Conservation (phyloP, 2,329 filamentous ascomycete genomes). For the Pseudocercospora fuligena region DNA sequence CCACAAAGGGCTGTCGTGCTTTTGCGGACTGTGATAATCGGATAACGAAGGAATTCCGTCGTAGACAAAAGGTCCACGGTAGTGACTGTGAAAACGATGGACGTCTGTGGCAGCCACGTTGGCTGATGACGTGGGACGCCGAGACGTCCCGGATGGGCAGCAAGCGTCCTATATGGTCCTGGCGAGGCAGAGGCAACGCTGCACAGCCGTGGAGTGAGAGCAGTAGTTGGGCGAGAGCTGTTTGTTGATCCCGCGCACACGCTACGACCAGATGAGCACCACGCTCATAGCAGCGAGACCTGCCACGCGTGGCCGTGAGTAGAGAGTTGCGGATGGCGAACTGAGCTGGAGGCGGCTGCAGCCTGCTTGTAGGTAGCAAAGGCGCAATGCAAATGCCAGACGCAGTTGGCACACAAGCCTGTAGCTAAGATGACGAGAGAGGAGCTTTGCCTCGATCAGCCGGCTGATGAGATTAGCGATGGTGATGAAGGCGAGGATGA, state of each 20-base stretch:
- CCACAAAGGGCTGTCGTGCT: slow-evolving; percentile 15
- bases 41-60: slow-evolving; percentile 16
- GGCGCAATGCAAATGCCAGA: not conserved
- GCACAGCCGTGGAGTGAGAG: not conserved
- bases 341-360: not conserved
- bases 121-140: slow-evolving; percentile 35
- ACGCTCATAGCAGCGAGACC: slow-evolving; percentile 8
- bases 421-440: not conserved
- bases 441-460: slow-evolving; percentile 11
- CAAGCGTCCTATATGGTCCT: slow-evolving; percentile 5
- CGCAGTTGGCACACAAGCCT: not conserved
- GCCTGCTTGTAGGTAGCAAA: no score
- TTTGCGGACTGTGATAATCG: slow-evolving; percentile 17
- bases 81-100: slow-evolving; percentile 34
- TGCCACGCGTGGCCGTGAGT: slow-evolving; percentile 5
- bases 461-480: slow-evolving; percentile 10
- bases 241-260: slow-evolving; percentile 3
- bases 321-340: not conserved
- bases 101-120: slow-evolving; percentile 40
- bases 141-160: slow-evolving; percentile 28
- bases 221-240: not conserved
- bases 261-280: slow-evolving; percentile 7
- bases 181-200: not conserved
- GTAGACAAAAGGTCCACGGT: slow-evolving; percentile 26
- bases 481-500: slow-evolving; percentile 12